A percentile compares a stretch with the other conserved stretches of the same genome.
phyloP scores from a whole-genome alignment of 1,284 basidiomycete genomes.

The Boletus subluridellus region DNA sequence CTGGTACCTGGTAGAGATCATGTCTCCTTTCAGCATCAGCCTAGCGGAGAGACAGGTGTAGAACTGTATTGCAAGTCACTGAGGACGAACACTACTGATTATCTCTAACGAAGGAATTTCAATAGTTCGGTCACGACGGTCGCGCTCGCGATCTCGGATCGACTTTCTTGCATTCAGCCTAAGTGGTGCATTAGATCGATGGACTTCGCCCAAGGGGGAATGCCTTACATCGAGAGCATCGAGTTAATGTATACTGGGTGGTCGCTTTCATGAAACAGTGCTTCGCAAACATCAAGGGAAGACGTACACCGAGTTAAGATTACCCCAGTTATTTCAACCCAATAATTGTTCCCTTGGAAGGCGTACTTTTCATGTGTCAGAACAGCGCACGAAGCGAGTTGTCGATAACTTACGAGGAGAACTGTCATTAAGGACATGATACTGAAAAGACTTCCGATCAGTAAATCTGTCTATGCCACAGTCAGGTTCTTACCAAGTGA shows the following conservation, averaged over 20 bases:
- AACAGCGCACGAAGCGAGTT: background rate
- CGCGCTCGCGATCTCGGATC: slow-evolving; percentile 8
- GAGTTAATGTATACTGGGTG: slow-evolving; percentile 10
- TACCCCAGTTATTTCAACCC: slow-evolving; percentile 5
- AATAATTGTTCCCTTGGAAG: slow-evolving; percentile 1
- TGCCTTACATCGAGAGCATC: slow-evolving; percentile 8
- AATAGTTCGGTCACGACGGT: slow-evolving; percentile 1
- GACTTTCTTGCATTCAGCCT: slow-evolving; percentile 12
- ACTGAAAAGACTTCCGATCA: background rate
- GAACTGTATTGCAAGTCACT: background rate
- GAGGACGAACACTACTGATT: background rate
- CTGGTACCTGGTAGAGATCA: background rate
- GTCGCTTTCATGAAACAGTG: background rate
- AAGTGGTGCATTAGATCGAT: background rate
- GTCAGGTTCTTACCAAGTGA: slow-evolving; percentile 6
- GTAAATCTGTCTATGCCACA: background rate
- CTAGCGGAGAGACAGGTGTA: background rate
- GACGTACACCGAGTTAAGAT: slow-evolving; percentile 8
- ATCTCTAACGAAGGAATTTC: slow-evolving; percentile 10
- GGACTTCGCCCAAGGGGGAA: background rate
- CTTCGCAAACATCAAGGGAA: background rate
- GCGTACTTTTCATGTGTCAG: slow-evolving; percentile 1
- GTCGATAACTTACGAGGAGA: slow-evolving; percentile 2
- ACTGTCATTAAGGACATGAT: slow-evolving; percentile 1
- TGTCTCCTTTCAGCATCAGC: background rate